Conservation (phyloP, 495 filamentous ascomycete species). For the Choiromyces venosus region DNA sequence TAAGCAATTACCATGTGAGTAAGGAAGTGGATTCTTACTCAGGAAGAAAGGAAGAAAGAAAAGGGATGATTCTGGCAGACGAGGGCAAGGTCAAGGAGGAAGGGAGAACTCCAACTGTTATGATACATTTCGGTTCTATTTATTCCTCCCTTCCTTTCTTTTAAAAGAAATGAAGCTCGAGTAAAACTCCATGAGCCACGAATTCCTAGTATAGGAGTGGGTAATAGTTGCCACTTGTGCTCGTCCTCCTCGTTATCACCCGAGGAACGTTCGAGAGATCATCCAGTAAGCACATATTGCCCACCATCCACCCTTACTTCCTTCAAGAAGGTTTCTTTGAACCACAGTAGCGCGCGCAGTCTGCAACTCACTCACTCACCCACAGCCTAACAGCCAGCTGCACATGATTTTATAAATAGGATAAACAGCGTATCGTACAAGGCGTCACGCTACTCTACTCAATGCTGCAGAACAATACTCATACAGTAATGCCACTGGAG, state of each 20-base stretch:
- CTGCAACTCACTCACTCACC: not conserved
- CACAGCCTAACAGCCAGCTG: not conserved
- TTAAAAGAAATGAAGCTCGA: not conserved
- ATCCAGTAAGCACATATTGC: not conserved
- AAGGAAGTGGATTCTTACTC: not conserved
- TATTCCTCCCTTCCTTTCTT: not conserved
- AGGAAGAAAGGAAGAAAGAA: too few relatives aligned
- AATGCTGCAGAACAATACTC: too few relatives aligned
- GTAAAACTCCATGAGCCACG: not conserved
- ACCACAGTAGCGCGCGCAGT: not conserved
- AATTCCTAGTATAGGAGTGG: not conserved
- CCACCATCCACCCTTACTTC: not conserved
- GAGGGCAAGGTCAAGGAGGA: too few relatives aligned
- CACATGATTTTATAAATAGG: not conserved
- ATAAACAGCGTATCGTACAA: not conserved
- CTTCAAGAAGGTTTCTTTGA: too few relatives aligned
- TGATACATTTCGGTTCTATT: not conserved
- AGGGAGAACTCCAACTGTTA: not conserved
- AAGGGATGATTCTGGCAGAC: not conserved
- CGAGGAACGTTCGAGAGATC: not conserved
- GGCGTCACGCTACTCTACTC: not conserved
- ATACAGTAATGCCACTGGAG: not conserved
- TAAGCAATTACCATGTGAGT: not conserved
- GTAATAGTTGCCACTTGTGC: not conserved
- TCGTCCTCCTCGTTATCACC: not conserved